Evolutionary conservation across 2,329 filamentous ascomycete species (phyloP).

Genomic region (Moelleriella libera): DNA sequence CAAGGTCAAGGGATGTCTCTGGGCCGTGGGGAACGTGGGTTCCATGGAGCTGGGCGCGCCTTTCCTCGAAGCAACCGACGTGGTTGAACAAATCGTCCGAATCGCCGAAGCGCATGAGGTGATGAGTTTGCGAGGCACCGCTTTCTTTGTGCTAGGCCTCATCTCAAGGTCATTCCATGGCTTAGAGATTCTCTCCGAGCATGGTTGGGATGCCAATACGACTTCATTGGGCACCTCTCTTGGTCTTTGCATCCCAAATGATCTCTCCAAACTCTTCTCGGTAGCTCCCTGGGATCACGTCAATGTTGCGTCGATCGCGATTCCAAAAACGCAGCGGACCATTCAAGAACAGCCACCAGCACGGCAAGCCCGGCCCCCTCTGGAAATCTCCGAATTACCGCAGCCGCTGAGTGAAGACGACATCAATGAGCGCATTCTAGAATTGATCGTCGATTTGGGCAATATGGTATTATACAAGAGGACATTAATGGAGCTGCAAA

Average conservation of each 20-base stretch:
- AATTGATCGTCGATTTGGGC: slow-evolving; percentile 74
- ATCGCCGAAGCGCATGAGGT: slow-evolving; percentile 84
- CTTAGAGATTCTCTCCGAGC: slow-evolving; percentile 75
- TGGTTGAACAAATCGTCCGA: slow-evolving; percentile 72
- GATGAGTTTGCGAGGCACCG: slow-evolving; percentile 85
- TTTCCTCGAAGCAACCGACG: slow-evolving; percentile 80
- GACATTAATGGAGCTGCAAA: slow-evolving; percentile 65
- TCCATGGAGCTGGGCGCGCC: slow-evolving; percentile 95
- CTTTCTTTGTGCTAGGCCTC: slow-evolving; percentile 87
- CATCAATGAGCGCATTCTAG: slow-evolving; percentile 67
- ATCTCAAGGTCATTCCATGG: slow-evolving; percentile 88
- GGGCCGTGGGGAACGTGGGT: slow-evolving; percentile 95
- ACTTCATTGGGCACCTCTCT: slow-evolving; percentile 70
- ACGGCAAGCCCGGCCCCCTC: slow-evolving; percentile 24
- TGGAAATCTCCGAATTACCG: slow-evolving; percentile 25
- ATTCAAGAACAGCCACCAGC: slow-evolving; percentile 28
- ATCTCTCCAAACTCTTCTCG: slow-evolving; percentile 67
- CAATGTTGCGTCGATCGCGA: slow-evolving; percentile 28
- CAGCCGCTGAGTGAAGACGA: slow-evolving; percentile 42
- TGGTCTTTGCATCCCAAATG: slow-evolving; percentile 72
- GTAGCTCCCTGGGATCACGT: slow-evolving; percentile 46
- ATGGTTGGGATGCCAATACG: slow-evolving; percentile 87
- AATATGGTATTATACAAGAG: slow-evolving; percentile 89
- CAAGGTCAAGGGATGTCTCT: slow-evolving; percentile 92
- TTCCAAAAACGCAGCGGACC: slow-evolving; percentile 39